Conservation (phyloP, 1,139 yeast genomes). For the Debaryomycetaceae sp. region DNA sequence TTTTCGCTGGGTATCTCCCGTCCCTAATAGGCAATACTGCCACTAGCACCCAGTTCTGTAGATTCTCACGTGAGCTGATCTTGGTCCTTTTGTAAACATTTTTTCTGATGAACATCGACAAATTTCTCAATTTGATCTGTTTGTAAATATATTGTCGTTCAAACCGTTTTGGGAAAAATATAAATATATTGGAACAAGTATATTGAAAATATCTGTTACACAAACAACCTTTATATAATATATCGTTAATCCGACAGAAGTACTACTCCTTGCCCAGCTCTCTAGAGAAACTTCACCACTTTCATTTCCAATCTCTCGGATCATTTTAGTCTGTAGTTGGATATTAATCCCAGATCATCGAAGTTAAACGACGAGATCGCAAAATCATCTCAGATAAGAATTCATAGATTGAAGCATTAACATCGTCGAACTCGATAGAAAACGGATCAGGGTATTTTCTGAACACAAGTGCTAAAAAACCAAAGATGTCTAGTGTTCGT, state of each 20-base stretch:
- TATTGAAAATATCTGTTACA: slow-evolving; percentile 5
- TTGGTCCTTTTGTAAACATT: slow-evolving; percentile 3
- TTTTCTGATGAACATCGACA: slow-evolving; percentile 2
- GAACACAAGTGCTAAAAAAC: background rate
- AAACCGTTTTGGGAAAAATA: slow-evolving; percentile 7
- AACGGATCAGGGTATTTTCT: background rate
- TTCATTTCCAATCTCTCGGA: background rate
- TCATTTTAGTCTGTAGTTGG: background rate
- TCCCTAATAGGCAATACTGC: background rate
- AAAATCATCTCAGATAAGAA: background rate
- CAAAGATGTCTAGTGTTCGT: slow-evolving; percentile 33
- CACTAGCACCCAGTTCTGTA: background rate
- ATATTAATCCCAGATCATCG: background rate
- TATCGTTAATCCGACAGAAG: slow-evolving; percentile 1
- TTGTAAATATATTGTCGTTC: slow-evolving; percentile 12
- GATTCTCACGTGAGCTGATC: background rate
- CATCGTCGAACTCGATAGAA: background rate
- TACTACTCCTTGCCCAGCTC: background rate
- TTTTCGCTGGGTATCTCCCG: background rate
- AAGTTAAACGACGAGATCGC: background rate
- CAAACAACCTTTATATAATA: slow-evolving; percentile 3
- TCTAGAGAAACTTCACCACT: background rate
- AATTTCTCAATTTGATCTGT: slow-evolving; percentile 13
- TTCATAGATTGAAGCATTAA: background rate
- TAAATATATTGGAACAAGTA: slow-evolving; percentile 6